Conservation (phyloP, 1,284 basidiomycete species). For the Tylopilus orsonianus region DNA sequence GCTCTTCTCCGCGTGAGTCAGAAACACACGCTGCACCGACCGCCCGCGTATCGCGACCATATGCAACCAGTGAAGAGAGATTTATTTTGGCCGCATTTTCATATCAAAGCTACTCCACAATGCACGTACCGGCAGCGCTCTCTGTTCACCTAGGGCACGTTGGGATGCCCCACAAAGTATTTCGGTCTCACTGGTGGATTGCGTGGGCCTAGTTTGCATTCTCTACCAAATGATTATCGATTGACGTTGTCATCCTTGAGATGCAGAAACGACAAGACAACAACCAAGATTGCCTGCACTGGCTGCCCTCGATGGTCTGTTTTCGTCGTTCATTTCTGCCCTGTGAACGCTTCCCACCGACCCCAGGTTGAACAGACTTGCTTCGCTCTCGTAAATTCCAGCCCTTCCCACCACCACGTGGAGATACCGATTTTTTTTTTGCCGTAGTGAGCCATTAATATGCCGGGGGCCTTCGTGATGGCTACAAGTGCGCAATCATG, state of each 20-base stretch:
- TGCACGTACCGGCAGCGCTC: not conserved
- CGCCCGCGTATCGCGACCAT: too few species aligned
- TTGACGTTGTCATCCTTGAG: not conserved
- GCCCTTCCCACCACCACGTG: not conserved
- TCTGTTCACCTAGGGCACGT: not conserved
- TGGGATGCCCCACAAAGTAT: not conserved
- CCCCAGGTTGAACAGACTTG: not conserved
- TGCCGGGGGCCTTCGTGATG: not conserved
- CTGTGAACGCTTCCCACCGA: constrained; percentile 4
- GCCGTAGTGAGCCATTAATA: not conserved
- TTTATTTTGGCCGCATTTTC: not conserved
- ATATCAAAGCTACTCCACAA: not conserved
- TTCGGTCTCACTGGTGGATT: not conserved
- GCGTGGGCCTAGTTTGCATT: not conserved
- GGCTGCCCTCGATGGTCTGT: not conserved
- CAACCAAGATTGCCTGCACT: too few species aligned
- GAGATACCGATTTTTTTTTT: not conserved
- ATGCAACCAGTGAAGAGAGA: not conserved
- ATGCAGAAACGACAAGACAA: not conserved
- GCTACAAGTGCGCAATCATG: not conserved
- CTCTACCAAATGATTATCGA: not conserved
- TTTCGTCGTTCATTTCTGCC: not conserved
- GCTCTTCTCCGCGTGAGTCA: not conserved
- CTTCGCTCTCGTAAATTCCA: not conserved
- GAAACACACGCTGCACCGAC: not conserved